Evolutionary conservation across 768 basidiomycete genomes (phyloP), one percentile per base, ranked within the genome.

Genomic region (Floccularia luteovirens): DNA sequence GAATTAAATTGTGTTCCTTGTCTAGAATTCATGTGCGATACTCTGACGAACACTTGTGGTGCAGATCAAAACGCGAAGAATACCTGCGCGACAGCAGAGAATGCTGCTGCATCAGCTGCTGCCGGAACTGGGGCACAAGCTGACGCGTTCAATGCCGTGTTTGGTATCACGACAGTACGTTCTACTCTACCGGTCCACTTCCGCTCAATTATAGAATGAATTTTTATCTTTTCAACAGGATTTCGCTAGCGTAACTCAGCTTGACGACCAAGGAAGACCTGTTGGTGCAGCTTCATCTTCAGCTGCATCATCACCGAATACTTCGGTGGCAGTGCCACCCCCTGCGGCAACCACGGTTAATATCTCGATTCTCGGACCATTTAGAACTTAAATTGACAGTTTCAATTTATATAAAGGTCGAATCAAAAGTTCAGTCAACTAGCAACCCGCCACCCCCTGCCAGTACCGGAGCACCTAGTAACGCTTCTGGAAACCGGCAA

Each of bases 121-220:
- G 60, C 62, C 4, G 62, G 60, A 44, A 65, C 64, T 22, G 79
- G 79, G 46, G 67, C 60, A 8, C 73, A 77, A 48, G 78, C 79
- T 12, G 79, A 81, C 54, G 69, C 62, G 3, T 82, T 80, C 68
- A 81, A 82, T 57, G 63, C 61, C 13, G 69, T 56, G 31, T 77
- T 81, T 46, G 75, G 73, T 14, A 66, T 75, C 43, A 57, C 34
- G 3, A 79, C 77, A 35, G 67, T 69, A 35, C 35, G 61, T 51
- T n/a, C n/a, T n/a, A n/a, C n/a, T n/a, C n/a, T n/a, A n/a, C n/a
- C n/a, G n/a, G n/a, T 36, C 31, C 11, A 5, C 4, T 19, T 43
- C 12, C 16, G 6, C 1, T 11, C 19, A 10, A 23, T 40, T 2
- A 14, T 28, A 33, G 10, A 11, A 13, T 13, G 11, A 30, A 36